phyloP scores from a whole-genome alignment of 352 stramenopile genomes.

The Pythium coloratum region DNA sequence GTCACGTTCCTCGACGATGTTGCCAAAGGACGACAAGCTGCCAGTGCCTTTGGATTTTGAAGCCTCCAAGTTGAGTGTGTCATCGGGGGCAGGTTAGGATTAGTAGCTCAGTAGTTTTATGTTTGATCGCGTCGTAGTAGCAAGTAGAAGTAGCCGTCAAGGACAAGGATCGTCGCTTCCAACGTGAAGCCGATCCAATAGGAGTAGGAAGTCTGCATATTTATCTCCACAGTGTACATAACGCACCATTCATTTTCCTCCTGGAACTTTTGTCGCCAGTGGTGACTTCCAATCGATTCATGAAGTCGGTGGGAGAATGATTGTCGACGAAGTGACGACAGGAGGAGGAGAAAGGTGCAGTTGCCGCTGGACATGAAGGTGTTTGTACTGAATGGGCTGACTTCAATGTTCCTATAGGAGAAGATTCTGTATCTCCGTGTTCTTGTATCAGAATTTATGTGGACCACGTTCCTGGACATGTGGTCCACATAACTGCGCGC shows the following conservation, averaged over 20 bases:
- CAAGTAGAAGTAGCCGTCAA: slow-evolving; percentile 1
- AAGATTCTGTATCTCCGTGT: slow-evolving; percentile 3
- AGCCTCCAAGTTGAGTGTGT: not conserved
- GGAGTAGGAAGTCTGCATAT: slow-evolving; percentile 29
- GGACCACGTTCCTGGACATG: not conserved
- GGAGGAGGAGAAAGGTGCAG: slow-evolving; percentile 21
- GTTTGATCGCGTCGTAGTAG: not conserved
- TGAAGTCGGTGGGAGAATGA: slow-evolving; percentile 4
- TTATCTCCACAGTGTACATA: slow-evolving; percentile 25
- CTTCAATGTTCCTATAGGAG: slow-evolving; percentile 28
- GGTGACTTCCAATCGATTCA: not conserved
- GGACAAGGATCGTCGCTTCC: not conserved
- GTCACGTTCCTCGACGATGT: slow-evolving; percentile 77
- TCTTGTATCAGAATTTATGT: slow-evolving; percentile 9
- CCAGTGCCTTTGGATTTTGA: slow-evolving; percentile 81
- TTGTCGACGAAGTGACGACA: slow-evolving; percentile 21
- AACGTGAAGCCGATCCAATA: slow-evolving; percentile 3
- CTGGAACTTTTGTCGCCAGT: not conserved
- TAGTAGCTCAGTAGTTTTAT: slow-evolving; percentile 3
- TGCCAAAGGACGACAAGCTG: slow-evolving; percentile 49
- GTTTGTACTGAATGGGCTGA: slow-evolving; percentile 6
- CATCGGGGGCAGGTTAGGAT: slow-evolving; percentile 2
- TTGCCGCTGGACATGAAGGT: not conserved
- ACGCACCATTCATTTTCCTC: slow-evolving; percentile 2
- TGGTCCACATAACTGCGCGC: slow-evolving; percentile 3